A percentile compares a stretch with the other conserved stretches of the same genome.
phyloP scores from a whole-genome alignment of 2,329 filamentous ascomycete genomes.

The Botryotinia globosa region DNA sequence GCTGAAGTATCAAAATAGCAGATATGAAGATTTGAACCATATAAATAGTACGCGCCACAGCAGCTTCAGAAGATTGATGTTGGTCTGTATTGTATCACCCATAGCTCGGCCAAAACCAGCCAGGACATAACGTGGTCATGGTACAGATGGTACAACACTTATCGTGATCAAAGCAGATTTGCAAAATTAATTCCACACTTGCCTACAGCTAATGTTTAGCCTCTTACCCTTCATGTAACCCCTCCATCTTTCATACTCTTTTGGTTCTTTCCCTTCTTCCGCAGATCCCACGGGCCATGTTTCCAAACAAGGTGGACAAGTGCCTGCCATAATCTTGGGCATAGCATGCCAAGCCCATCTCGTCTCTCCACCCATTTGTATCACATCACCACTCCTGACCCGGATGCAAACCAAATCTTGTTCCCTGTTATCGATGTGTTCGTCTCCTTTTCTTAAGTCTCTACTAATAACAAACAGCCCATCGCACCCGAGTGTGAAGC shows the following conservation, averaged over 20 bases:
- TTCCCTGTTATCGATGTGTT: slow-evolving; percentile 32
- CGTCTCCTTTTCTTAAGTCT: slow-evolving; percentile 30
- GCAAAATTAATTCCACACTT: slow-evolving; percentile 58
- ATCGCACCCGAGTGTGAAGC: slow-evolving; percentile 85
- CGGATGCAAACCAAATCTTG: slow-evolving; percentile 53
- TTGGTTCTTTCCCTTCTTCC: slow-evolving; percentile 42
- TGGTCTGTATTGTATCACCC: not conserved
- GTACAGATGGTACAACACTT: not conserved
- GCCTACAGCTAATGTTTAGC: slow-evolving; percentile 90
- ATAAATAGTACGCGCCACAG: not conserved
- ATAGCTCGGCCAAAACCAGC: not conserved
- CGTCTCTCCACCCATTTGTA: slow-evolving; percentile 81
- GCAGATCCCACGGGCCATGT: slow-evolving; percentile 64
- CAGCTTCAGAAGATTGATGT: not conserved
- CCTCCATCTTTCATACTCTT: slow-evolving; percentile 61
- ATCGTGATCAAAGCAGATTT: not conserved
- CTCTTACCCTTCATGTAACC: slow-evolving; percentile 88
- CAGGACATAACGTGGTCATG: not conserved
- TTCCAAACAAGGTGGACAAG: slow-evolving; percentile 71
- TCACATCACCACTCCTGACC: slow-evolving; percentile 79
- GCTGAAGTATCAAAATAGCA: not conserved
- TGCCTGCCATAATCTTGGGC: slow-evolving; percentile 76
- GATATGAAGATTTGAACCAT: not conserved
- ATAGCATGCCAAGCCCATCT: slow-evolving; percentile 95
- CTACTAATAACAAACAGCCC: slow-evolving; percentile 81